These are phyloP conservation scores for Ogataea methanolica DNA, from an alignment of 805 yeast species.

Conservation along the genomic window DNA sequence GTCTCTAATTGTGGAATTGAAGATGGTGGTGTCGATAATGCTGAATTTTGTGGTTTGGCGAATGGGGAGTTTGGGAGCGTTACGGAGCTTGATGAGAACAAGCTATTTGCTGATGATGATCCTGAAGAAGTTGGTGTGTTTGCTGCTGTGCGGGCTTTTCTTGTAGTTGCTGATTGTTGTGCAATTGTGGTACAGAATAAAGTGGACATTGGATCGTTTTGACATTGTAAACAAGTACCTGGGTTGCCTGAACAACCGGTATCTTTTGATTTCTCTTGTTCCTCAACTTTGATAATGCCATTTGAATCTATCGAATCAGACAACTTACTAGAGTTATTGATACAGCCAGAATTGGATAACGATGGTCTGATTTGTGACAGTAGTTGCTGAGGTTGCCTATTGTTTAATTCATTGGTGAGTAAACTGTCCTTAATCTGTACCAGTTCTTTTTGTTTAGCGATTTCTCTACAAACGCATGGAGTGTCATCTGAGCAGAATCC, in stretches of 20 bases:
- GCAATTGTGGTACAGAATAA: conserved; percentile 86
- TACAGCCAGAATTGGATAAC: background rate
- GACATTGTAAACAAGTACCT: conserved; percentile 82
- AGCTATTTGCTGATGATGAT: conserved; percentile 1
- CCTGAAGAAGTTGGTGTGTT: background rate
- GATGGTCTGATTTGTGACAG: background rate
- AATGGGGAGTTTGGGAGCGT: background rate
- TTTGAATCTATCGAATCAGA: conserved; percentile 8
- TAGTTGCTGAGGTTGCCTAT: background rate
- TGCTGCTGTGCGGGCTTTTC: conserved; percentile 5
- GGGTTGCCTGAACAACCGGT: conserved; percentile 80
- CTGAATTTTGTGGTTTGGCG: background rate
- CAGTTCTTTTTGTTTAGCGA: conserved; percentile 42
- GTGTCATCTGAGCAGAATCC: conserved; percentile 93
- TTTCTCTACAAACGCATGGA: conserved; percentile 89
- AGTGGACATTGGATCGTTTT: conserved; percentile 81
- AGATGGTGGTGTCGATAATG: conserved; percentile 14
- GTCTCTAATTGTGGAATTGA: conserved; percentile 11
- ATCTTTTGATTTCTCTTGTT: conserved; percentile 14
- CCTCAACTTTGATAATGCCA: background rate
- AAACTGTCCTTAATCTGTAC: conserved; percentile 18
- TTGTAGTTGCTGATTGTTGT: conserved; percentile 8
- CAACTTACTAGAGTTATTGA: background rate
- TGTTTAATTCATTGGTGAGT: conserved; percentile 17
- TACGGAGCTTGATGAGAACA: background rate